Conservation (phyloP, 257 asterid species). For the Verbascum thapsus region DNA sequence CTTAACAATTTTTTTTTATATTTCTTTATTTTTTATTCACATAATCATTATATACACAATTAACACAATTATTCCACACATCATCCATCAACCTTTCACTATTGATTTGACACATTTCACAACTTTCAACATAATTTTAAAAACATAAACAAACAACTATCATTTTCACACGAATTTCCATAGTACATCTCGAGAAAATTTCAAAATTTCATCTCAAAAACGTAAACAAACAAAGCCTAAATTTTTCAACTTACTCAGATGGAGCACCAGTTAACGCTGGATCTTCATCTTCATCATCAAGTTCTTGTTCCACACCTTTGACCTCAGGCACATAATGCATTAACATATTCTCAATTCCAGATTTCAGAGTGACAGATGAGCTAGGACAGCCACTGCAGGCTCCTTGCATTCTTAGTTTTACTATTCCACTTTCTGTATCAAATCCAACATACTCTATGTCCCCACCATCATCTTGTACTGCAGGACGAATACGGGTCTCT, state of each 20-base stretch:
- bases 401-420: conserved; percentile 69
- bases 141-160: no score
- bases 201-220: no score
- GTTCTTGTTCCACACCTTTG: conserved; percentile 64
- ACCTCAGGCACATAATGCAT: conserved; percentile 79
- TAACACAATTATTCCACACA: no score
- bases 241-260: conserved; percentile 33
- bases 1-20: no score
- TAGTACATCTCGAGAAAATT: no score
- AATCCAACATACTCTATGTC: conserved; percentile 62
- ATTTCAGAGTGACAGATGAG: conserved; percentile 67
- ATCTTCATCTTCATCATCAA: conserved; percentile 55
- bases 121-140: no score
- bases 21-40: no score
- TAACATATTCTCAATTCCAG: conserved; percentile 76
- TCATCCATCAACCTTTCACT: no score
- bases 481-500: conserved; percentile 73
- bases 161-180: no score
- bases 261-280: conserved; percentile 46
- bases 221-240: no score
- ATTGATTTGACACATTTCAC: no score
- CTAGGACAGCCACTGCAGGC: conserved; percentile 85
- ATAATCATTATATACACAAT: no score
- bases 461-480: conserved; percentile 80
- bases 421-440: conserved; percentile 56